Conservation (phyloP, 768 basidiomycete species). For the Hysterangium stoloniferum region DNA sequence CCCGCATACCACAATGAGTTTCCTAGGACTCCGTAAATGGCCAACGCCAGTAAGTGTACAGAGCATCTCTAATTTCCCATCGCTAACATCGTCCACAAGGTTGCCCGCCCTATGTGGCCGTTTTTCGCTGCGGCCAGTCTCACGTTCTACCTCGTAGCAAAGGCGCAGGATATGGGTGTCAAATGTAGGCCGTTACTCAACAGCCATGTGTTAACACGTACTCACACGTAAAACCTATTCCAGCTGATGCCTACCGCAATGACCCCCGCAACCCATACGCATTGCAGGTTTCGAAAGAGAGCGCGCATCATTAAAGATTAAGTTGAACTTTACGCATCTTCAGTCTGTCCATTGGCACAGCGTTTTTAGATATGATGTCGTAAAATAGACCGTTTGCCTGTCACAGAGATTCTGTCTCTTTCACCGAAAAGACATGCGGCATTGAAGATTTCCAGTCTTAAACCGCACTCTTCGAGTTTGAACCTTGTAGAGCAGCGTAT, state of each 20-base stretch:
- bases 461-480: no score
- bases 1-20: conserved; percentile 46
- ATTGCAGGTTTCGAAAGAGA: conserved; percentile 57
- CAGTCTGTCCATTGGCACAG: no score
- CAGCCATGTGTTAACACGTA: no score
- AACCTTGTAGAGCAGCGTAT: no score
- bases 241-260: conserved; percentile 61
- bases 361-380: no score
- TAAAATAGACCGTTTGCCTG: no score
- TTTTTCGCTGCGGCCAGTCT: conserved; percentile 62
- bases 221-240: not conserved
- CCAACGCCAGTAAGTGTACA: conserved; percentile 58
- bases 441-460: no score
- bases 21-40: conserved; percentile 78
- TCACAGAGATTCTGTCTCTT: no score
- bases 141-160: conserved; percentile 59
- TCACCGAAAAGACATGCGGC: no score
- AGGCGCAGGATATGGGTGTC: conserved; percentile 61
- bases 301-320: conserved; percentile 36
- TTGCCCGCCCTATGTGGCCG: conserved; percentile 70
- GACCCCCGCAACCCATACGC: conserved; percentile 82
- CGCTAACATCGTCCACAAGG: conserved; percentile 30
- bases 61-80: conserved; percentile 4
- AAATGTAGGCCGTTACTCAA: conserved; percentile 60
- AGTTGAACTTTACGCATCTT: no score